A percentile compares a stretch with the other conserved stretches of the same genome.
Conservation (phyloP, 129 eudicot genomes). For the Artemisia annua region DNA sequence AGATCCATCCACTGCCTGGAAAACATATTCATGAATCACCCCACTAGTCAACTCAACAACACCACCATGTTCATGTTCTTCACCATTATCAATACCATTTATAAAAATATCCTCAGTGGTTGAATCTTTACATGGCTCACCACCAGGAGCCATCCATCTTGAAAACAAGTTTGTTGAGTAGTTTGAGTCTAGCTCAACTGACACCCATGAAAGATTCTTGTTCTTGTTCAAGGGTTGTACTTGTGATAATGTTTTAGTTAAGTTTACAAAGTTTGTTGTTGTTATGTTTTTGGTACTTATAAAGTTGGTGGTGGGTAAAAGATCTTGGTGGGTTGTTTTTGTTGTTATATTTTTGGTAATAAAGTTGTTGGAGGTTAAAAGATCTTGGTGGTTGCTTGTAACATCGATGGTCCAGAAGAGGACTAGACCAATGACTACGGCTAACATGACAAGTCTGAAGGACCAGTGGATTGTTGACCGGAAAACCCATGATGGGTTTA, state of each 20-base stretch:
- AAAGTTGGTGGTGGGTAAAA: too few relatives aligned
- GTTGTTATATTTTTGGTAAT: not conserved
- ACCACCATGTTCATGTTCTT: constrained; percentile 15
- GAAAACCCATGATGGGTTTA: constrained; percentile 43
- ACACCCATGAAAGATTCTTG: constrained; percentile 51
- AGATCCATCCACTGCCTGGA: constrained; percentile 67
- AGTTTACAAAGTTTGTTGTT: too few relatives aligned
- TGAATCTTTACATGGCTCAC: constrained; percentile 78
- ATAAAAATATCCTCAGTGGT: constrained; percentile 57
- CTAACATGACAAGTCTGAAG: constrained; percentile 50
- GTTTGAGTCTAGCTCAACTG: constrained; percentile 61
- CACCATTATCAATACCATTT: constrained; percentile 41
- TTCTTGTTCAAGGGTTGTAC: not conserved
- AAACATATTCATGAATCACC: constrained; percentile 59
- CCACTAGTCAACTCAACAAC: constrained; percentile 49
- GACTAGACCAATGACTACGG: constrained; percentile 51
- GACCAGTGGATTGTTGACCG: constrained; percentile 61
- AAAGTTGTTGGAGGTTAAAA: constrained; percentile 21
- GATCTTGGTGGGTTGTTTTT: not conserved
- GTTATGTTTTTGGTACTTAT: too few relatives aligned
- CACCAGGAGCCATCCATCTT: constrained; percentile 75
- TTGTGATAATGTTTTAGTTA: too few relatives aligned
- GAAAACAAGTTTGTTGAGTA: constrained; percentile 56
- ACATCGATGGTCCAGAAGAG: constrained; percentile 53
- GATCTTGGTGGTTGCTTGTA: constrained; percentile 40